phyloP scores from a whole-genome alignment of 75 land plant species.

The Cupressus sempervirens region DNA sequence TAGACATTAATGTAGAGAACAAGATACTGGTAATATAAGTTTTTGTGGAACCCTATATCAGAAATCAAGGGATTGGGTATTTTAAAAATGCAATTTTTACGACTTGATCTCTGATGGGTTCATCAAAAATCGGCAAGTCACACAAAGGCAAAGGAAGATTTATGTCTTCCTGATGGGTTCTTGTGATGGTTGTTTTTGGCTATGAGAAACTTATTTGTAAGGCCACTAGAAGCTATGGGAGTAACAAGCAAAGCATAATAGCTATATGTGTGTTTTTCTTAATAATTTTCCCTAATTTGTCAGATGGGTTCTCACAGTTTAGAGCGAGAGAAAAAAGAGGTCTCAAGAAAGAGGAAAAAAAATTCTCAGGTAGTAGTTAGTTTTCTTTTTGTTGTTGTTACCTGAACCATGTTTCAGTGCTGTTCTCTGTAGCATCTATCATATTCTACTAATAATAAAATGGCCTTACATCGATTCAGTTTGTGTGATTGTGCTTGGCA shows the following conservation, averaged over 20 bases:
- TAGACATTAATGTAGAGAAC: conserved; percentile 8
- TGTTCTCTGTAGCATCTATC: neutral
- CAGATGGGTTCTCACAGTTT: neutral
- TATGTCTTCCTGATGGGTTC: neutral
- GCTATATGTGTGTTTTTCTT: neutral
- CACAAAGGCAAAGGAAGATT: conserved; percentile 5
- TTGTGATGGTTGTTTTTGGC: neutral
- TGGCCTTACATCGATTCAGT: neutral
- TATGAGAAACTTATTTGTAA: neutral
- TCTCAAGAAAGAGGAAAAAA: too few relatives aligned
- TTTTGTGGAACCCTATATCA: neutral
- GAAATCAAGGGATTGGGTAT: neutral
- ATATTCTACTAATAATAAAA: neutral
- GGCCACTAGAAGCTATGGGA: conserved; percentile 1
- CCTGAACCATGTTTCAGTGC: neutral
- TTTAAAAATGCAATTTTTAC: neutral
- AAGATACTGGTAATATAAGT: neutral
- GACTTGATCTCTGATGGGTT: conserved; percentile 2
- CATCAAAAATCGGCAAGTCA: conserved; percentile 5
- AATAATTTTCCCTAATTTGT: neutral
- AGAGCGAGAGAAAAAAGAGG: neutral
- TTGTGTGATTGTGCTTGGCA: too few relatives aligned
- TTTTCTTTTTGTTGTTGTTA: neutral
- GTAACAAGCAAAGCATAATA: neutral
- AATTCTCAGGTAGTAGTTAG: neutral